Base-by-base conservation (phyloP, 352 stramenopile species). In the Phytophthora sp. region DNA sequence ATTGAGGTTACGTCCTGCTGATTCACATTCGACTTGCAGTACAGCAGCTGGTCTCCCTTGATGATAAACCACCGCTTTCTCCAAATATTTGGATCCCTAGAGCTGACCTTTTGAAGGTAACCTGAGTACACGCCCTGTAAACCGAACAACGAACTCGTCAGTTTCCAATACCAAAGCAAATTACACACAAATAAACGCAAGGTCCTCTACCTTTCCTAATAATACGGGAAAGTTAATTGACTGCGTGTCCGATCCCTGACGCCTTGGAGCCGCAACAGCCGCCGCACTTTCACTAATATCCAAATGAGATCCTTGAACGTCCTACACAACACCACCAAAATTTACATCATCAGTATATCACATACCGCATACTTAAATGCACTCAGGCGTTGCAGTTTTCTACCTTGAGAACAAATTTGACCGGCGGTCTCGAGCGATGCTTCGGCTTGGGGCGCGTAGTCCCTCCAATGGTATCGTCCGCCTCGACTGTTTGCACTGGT, bases 381-480 rank as follows among this genome's bases (percentile, higher is more conserved):
- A 39, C 31, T 35, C 23, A 30, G 2, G 1, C 1, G 6, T 18
- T n/a, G 8, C 15, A 8, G 7, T 54, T 33, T 29, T 41, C 31
- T 50, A 92, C 85, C 74, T 92, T 95, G 45, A 95, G 74, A 38
- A 95, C 77, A 57, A 95, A 95, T 56, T 93, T 93, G 57, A 95
- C 75, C 2, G 84, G 75, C 6, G 83, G 82, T 24, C 79, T 74
- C 3, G 75, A 70, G 15, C 82, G 80, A 58, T 93, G 85, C 26
- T 89, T 86, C 15, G 76, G 68, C 38, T 90, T 92, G 3, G 71
- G 51, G 9, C 82, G 79, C 13, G 79, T 62, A 0, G 75, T 69
- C 29, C 52, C 49, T 7, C 79, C 73, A 26, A 80, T 74, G 1
- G 68, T 69, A 41, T 94, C 84, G 27, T 89, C 79, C 9, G 58